These are phyloP conservation scores for Albizia julibrissin DNA, from an alignment of 306 rosid genomes.

Conservation along the genomic window DNA sequence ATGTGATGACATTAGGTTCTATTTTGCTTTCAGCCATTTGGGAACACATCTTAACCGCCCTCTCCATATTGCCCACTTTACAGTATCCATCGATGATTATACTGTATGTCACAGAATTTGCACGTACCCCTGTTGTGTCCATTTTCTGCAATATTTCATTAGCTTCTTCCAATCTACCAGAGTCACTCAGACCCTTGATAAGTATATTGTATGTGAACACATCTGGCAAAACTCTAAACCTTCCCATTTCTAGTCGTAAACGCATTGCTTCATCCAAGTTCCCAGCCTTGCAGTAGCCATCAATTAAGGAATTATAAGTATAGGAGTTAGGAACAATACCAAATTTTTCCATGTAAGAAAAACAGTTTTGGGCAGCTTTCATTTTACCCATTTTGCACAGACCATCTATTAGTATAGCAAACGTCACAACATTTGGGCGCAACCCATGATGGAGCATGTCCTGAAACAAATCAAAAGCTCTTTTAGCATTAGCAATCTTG, in stretches of 20 bases:
- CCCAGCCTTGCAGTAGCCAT: constrained; percentile 55
- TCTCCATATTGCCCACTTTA: constrained; percentile 57
- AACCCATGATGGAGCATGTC: constrained; percentile 47
- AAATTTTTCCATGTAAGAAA: constrained; percentile 55
- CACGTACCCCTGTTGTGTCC: constrained; percentile 41
- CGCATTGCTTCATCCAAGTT: constrained; percentile 51
- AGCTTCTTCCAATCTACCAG: constrained; percentile 54
- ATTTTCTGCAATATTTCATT: constrained; percentile 46
- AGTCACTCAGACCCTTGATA: constrained; percentile 52
- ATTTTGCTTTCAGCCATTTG: constrained; percentile 59
- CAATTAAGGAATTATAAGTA: constrained; percentile 66
- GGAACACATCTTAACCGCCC: constrained; percentile 67
- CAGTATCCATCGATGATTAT: constrained; percentile 61
- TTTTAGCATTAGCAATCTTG: constrained; percentile 48
- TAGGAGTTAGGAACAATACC: constrained; percentile 53
- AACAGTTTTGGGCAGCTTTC: constrained; percentile 46
- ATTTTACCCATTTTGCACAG: constrained; percentile 57
- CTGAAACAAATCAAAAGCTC: constrained; percentile 46
- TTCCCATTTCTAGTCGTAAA: constrained; percentile 55
- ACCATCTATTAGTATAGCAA: constrained; percentile 53
- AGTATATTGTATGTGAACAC: constrained; percentile 63
- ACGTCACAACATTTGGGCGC: constrained; percentile 60
- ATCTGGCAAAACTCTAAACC: constrained; percentile 46
- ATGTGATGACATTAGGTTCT: constrained; percentile 61
- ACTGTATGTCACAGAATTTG: constrained; percentile 62